Base-by-base conservation (phyloP, 1,284 basidiomycete species). In the Exobasidium cylindrosporum region DNA sequence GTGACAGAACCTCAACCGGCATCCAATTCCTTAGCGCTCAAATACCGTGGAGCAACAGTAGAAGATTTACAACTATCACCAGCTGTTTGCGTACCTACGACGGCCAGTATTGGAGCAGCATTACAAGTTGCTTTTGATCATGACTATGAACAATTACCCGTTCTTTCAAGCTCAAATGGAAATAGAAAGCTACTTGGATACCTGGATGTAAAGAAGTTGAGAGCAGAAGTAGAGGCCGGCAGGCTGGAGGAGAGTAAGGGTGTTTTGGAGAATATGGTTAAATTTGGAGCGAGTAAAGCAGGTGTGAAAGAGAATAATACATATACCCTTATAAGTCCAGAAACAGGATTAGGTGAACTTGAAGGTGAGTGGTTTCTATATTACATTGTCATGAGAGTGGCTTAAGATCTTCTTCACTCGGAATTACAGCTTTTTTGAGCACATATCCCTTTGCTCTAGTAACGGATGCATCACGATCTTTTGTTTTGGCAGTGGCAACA, bases 321-420 rank as follows among this genome's bases (percentile, higher is more conserved):
- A 2, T 79, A 67, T 54, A 73, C 69, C 32, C 65, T 79, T 56
- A 74, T 79, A 47, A 69, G 68, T 3, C 69, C 72, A 23, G 72
- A 74, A 50, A 79, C 76, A 7, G 74, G 71, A 52, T 66, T 79
- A 5, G 76, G 69, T 7, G 76, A 78, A 61, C 69, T 78, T 46
- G 69, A 76, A 60, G 50, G 55, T 57, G 35, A 57, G 55, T 26
- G n/a, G n/a, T n/a, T n/a, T n/a, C n/a, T n/a, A n/a, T 14, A 44
- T 14, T n/a, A n/a, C 43, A 44, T 44, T n/a, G 43, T n/a, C 43
- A n/a, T 44, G 43, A 44, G n/a, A 14, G 14, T n/a, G 14, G 14
- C 43, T 44, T n/a, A 44, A 23, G 24, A 28, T 52, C 45, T 59
- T 60, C 58, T 55, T 31, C 30, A n/a, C 17, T n/a, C n/a, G n/a